Conservation (phyloP, 108 stramenopile genomes). For the Nitzschia putrida region DNA sequence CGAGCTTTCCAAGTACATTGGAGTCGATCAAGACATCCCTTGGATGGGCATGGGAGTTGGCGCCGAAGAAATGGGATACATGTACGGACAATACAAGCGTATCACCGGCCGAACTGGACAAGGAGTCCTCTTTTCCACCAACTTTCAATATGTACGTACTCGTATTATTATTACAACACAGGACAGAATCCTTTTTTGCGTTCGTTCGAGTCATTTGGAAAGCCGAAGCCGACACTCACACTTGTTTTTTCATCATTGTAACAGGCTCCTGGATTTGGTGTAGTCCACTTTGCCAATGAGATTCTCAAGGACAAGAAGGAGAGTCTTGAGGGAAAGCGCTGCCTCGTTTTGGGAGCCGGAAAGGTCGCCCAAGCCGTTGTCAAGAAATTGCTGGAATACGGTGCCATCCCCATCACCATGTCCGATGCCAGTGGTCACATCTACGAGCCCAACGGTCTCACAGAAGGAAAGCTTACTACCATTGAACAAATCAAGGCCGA, state of each 20-base stretch:
- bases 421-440: constrained; percentile 92
- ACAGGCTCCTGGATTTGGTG: constrained; percentile 91
- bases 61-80: constrained; percentile 90
- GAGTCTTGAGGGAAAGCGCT: constrained; percentile 90
- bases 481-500: constrained; percentile 94
- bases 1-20: constrained; percentile 95
- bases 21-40: constrained; percentile 90
- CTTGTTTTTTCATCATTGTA: too few relatives aligned
- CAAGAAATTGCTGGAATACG: constrained; percentile 88
- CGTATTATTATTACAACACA: too few relatives aligned
- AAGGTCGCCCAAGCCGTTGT: constrained; percentile 92
- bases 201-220: not conserved
- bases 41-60: constrained; percentile 92
- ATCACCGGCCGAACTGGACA: constrained; percentile 66
- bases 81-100: constrained; percentile 98
- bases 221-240: too few relatives aligned
- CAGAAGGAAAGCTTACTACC: constrained; percentile 81
- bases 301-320: constrained; percentile 88
- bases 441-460: constrained; percentile 94
- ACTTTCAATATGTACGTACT: constrained; percentile 30
- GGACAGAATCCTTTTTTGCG: not conserved
- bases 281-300: constrained; percentile 90
- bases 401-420: constrained; percentile 94
- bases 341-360: constrained; percentile 91
- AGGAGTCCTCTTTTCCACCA: constrained; percentile 54